Percentiles rank a stretch among this genome's conserved stretches.
Conservation (phyloP, 768 basidiomycete species). For the Hygrophoropsis aurantiaca region DNA sequence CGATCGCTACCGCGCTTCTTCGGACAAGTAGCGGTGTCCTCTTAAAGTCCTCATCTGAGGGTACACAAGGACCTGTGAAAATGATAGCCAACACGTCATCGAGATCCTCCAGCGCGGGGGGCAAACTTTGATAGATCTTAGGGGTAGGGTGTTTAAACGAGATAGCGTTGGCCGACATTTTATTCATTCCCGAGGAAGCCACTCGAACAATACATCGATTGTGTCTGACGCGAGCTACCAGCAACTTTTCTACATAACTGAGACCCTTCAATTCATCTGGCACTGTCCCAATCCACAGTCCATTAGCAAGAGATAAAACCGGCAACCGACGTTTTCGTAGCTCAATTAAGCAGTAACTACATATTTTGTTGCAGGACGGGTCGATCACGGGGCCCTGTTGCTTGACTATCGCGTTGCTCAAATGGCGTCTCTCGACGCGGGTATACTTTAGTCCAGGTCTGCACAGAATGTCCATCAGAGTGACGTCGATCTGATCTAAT, state of each 20-base stretch:
- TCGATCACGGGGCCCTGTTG: too few relatives aligned
- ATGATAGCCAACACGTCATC: constrained; percentile 26
- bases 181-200: constrained; percentile 21
- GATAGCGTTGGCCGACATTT: constrained; percentile 36
- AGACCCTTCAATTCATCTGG: constrained; percentile 26
- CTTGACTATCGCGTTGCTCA: too few relatives aligned
- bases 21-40: too few relatives aligned
- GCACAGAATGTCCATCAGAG: too few relatives aligned
- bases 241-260: constrained; percentile 28
- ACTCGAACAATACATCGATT: constrained; percentile 32
- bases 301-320: constrained; percentile 29
- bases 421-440: too few relatives aligned
- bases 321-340: too few relatives aligned
- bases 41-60: constrained; percentile 15
- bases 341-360: too few relatives aligned
- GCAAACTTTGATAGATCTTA: constrained; percentile 32
- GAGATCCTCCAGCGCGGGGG: constrained; percentile 32
- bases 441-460: too few relatives aligned
- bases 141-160: constrained; percentile 29
- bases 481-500: too few relatives aligned
- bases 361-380: too few relatives aligned
- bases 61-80: constrained; percentile 29
- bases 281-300: constrained; percentile 36
- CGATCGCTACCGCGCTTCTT: too few relatives aligned
- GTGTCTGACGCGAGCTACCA: constrained; percentile 26